Evolutionary conservation across 2,329 filamentous ascomycete species (phyloP).

Genomic region (Fusarium sp.): DNA sequence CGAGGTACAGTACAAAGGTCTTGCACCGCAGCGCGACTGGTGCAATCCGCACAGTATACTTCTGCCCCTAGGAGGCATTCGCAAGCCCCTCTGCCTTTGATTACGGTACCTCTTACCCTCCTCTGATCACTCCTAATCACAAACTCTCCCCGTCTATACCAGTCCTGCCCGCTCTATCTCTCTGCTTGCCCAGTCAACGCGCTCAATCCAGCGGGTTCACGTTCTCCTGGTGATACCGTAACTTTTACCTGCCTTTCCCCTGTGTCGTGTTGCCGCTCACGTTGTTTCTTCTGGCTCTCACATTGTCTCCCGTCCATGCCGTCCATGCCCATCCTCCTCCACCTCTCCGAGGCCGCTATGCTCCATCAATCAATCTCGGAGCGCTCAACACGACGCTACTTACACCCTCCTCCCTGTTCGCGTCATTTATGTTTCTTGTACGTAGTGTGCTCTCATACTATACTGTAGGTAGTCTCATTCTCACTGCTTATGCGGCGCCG

Average conservation of each 20-base stretch:
- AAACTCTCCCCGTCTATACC: no score
- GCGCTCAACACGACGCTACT: slow-evolving; percentile 36
- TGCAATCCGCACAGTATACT: slow-evolving; percentile 52
- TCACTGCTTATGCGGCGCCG: slow-evolving; percentile 42
- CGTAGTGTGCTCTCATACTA: slow-evolving; percentile 1
- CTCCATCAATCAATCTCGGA: slow-evolving; percentile 44
- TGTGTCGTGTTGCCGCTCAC: slow-evolving; percentile 10
- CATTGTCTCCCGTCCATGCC: slow-evolving; percentile 15
- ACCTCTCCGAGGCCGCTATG: slow-evolving; percentile 41
- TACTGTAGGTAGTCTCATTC: neutral
- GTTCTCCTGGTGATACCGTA: slow-evolving; percentile 33
- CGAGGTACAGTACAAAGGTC: slow-evolving; percentile 51
- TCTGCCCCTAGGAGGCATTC: slow-evolving; percentile 26
- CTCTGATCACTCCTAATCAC: slow-evolving; percentile 35
- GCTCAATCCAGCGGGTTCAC: slow-evolving; percentile 25
- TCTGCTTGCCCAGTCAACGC: slow-evolving; percentile 29
- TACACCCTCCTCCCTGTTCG: slow-evolving; percentile 42
- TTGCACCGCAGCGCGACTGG: slow-evolving; percentile 44
- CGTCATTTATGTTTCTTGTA: slow-evolving; percentile 35
- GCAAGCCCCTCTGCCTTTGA: slow-evolving; percentile 44
- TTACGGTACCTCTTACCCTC: slow-evolving; percentile 20
- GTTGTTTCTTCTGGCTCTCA: slow-evolving; percentile 13
- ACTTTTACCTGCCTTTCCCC: slow-evolving; percentile 15
- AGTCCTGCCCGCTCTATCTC: neutral
- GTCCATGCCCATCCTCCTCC: slow-evolving; percentile 34